Evolutionary conservation across 208 protist species (phyloP), one percentile per base, ranked within the genome.

Genomic region (Zelonia costaricensis): DNA sequence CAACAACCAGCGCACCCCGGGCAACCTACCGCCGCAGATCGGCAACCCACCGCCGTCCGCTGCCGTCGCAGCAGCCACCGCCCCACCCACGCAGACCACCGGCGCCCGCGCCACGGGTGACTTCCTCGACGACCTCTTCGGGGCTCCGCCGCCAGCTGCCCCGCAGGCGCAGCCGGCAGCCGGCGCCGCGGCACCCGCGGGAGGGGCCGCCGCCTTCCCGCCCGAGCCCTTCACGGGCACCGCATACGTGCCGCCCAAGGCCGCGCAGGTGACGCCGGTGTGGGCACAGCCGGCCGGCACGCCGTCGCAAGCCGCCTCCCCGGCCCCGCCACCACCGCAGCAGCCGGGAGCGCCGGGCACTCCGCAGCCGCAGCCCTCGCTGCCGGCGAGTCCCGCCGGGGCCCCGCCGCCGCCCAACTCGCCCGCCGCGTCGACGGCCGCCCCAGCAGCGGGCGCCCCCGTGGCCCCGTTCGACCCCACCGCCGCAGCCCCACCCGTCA

Each of bases 71-170:
- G 30, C 31, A 23, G 20, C 12, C 53, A 49, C 23, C n/a, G n/a
- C n/a, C n/a, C 10, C 44, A 18, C 12, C 43, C 16, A 18, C 45
- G 9, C 61, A 53, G 22, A 16, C 44, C 4, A 43, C 27, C n/a
- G 56, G 65, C 23, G 52, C 33, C 35, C 51, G 48, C n/a, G 30
- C 45, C 23, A 47, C 51, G 31, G 68, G 49, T 16, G 69, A 90
- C 67, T 58, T 94, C 18, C 68, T 94, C 8, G 84, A 94, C 49
- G 88, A 94, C 69, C 76, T 94, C 46, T 94, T 94, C 46, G 88
- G 88, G 35, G 59, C 56, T 8, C 52, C 78, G 2, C 43, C 62
- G 3, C 62, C 63, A 40, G 55, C 28, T 22, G 25, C 28, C 13
- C 55, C 51, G 38, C 23, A 51, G 35, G 35, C 43, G 46, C 46